These are phyloP conservation scores for Stereum hirsutum DNA, from an alignment of 1,284 basidiomycete species.

Conservation along the genomic window DNA sequence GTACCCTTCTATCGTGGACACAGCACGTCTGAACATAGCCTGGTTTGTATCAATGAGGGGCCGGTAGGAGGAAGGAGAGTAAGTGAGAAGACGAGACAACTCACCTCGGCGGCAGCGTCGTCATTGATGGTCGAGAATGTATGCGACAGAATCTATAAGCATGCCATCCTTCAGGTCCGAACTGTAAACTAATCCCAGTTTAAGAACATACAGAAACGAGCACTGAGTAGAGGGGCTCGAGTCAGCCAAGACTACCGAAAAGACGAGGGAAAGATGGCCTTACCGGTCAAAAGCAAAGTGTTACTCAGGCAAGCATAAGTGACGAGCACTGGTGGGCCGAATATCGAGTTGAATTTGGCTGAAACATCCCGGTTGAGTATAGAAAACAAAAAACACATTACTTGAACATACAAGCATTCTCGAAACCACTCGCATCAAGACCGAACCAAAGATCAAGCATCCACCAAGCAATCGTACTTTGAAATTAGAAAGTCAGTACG, in stretches of 20 bases:
- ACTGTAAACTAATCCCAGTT: neutral
- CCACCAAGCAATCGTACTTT: slow-evolving; percentile 82
- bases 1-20: slow-evolving; percentile 84
- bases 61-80: neutral
- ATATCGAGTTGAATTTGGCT: slow-evolving; percentile 73
- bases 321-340: slow-evolving; percentile 85
- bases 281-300: slow-evolving; percentile 74
- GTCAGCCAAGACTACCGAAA: slow-evolving; percentile 1
- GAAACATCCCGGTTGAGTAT: slow-evolving; percentile 3
- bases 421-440: slow-evolving; percentile 81
- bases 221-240: slow-evolving; percentile 34
- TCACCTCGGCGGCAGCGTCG: slow-evolving; percentile 84
- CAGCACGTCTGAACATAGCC: slow-evolving; percentile 91
- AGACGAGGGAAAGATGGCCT: slow-evolving; percentile 14
- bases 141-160: slow-evolving; percentile 82
- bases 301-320: slow-evolving; percentile 84
- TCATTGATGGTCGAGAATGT: slow-evolving; percentile 89
- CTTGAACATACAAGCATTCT: slow-evolving; percentile 41
- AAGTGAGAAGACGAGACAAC: slow-evolving; percentile 6
- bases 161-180: too few relatives aligned
- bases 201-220: slow-evolving; percentile 59
- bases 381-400: neutral
- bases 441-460: slow-evolving; percentile 88
- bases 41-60: slow-evolving; percentile 17
- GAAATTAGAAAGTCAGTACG: slow-evolving; percentile 4